Evolutionary conservation across 208 protist species (phyloP).

Genomic region (Leishmania tarentolae): DNA sequence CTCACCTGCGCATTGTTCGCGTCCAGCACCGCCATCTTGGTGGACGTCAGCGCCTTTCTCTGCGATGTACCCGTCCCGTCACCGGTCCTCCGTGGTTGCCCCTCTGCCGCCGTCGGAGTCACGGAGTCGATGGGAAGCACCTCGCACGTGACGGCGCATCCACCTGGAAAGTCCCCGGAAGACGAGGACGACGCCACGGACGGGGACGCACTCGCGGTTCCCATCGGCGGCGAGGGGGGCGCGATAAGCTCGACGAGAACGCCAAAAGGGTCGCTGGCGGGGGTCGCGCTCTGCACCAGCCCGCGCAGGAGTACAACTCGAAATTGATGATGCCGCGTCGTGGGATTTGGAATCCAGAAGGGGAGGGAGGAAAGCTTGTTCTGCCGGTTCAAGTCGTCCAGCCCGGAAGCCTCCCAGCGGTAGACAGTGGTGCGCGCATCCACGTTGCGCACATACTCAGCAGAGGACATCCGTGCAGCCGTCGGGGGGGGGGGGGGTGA

Average conservation of each 20-base stretch:
- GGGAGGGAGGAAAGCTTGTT: constrained; percentile 86
- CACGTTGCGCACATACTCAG: constrained; percentile 64
- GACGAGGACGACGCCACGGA: constrained; percentile 2
- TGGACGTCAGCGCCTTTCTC: constrained; percentile 27
- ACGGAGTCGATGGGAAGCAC: constrained; percentile 31
- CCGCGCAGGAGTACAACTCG: constrained; percentile 68
- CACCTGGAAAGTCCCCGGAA: constrained; percentile 40
- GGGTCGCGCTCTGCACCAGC: constrained; percentile 29
- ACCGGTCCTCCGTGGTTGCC: not conserved
- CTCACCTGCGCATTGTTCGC: constrained; percentile 38
- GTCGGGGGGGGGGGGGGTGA: not conserved
- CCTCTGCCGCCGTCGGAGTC: not conserved
- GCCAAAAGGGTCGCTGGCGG: constrained; percentile 47
- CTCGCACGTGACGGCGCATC: constrained; percentile 51
- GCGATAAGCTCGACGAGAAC: constrained; percentile 78
- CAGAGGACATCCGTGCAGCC: constrained; percentile 32
- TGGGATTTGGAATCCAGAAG: constrained; percentile 74
- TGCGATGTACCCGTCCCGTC: not conserved
- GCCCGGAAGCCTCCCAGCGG: constrained; percentile 41
- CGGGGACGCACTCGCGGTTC: not conserved
- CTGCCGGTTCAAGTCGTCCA: constrained; percentile 54
- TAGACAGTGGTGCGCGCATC: constrained; percentile 50
- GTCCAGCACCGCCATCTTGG: constrained; percentile 32
- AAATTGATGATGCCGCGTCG: constrained; percentile 67
- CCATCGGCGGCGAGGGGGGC: constrained; percentile 25